Evolutionary conservation across 306 rosid species (phyloP), one percentile per base, ranked within the genome.

Genomic region (Vicia sativa): DNA sequence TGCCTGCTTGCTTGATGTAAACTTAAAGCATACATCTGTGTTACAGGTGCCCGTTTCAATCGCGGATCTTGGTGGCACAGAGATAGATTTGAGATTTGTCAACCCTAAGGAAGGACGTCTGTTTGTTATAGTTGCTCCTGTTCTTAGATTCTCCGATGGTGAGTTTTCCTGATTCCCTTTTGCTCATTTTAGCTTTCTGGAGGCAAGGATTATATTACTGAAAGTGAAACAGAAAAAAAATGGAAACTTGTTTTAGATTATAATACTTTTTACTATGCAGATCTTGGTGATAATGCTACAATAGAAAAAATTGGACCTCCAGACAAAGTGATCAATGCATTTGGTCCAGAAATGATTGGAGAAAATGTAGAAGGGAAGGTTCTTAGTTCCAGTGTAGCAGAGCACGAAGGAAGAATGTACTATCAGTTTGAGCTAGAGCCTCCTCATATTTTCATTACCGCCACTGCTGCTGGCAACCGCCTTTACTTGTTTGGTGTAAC

Each of bases 41-140:
- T 73, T 12, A 75, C 79, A 93, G 99, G 96, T 88, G 69, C 96
- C 99, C 1, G 99, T 93, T 67, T 93, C 99, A 42, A 93, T 93
- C 79, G 99, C 99, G 13, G 99, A 93, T 84, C 96, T 93, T n/a
- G 99, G 99, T 54, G 99, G 99, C 76, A 93, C 99, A 19, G 97
- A 90, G 83, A 85, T 93, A 68, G 99, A 93, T 70, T 86, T 93
- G 77, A 88, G 99, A 79, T 90, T 93, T 29, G 86, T 77, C 25
- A 90, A 82, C 77, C 18, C 90, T 4, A 90, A 84, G 79, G 91
- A 93, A 87, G 97, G 99, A 50, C 96, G 96, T 35, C 18, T 90
- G 35, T 93, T 73, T 35, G 99, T 93, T 44, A 73, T 93, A 44
- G 97, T 93, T 50, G 97, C 97, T 37, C 99, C 99, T 45, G 97